Evolutionary conservation across 2,329 filamentous ascomycete genomes (phyloP), one percentile per base, ranked within the genome.

Genomic region (Hansfordia pulvinata): DNA sequence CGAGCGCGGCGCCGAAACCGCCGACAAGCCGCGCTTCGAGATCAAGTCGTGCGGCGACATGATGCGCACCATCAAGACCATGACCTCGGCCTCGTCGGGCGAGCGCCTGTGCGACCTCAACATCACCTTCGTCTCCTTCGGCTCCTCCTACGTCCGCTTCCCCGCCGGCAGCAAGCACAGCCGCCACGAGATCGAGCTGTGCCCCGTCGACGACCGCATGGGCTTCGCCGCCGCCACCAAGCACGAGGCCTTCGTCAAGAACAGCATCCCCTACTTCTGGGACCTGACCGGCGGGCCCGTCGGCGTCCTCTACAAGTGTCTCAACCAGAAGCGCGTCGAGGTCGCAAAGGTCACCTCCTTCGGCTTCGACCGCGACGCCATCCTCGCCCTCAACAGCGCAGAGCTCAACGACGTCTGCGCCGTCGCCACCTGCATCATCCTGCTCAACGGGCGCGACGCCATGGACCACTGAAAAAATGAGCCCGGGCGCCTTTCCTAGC

Each of bases 241-340:
- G 39, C 45, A 50, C 38, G 45, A 50, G 45, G 42, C 40, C 30
- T 50, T 50, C 30, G 42, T 50, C 26, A 27, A 31, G 12, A 30
- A 49, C 36, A 42, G 37, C 30, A 43, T 50, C 29, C 46, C 46
- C n/a, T 48, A 49, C 28, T 50, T 50, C 39, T 50, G 46, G 46
- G 46, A 50, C 35, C 44, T 50, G 40, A 45, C 44, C 10, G 23
- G 22, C 29, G 44, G 42, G 23, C 41, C 39, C 30, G 32, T 41
- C 11, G 46, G 38, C 13, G 29, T 42, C 30, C 34, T 50, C n/a
- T 46, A 50, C 30, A 50, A 50, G 41, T 41, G 40, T 35, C 36
- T 46, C 17, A 50, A 49, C 40, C 46, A 50, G 44, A 26, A 41
- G 31, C 46, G 45, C 27, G 42, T 47, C 25, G 44, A 48, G 40